Conservation (phyloP, 2,329 filamentous ascomycete species). For the Dothistroma pini region DNA sequence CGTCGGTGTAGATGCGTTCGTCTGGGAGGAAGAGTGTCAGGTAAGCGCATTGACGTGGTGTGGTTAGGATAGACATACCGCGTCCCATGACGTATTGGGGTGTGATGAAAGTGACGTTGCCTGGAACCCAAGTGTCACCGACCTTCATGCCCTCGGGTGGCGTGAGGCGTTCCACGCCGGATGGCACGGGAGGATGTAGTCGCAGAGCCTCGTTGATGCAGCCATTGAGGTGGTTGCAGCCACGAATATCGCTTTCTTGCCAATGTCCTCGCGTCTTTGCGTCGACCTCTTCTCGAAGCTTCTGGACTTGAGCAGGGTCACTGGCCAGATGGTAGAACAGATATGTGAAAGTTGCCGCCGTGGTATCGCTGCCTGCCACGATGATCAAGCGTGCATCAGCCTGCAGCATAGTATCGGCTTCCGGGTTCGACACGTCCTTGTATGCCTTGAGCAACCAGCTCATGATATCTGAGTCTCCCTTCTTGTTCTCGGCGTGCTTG, state of each 20-base stretch:
- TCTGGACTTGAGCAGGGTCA: constrained; percentile 29
- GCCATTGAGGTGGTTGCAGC: constrained; percentile 34
- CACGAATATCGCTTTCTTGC: constrained; percentile 27
- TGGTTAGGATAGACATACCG: constrained; percentile 15
- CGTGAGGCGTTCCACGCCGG: constrained; percentile 37
- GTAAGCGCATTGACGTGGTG: neutral
- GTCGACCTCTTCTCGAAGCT: constrained; percentile 37
- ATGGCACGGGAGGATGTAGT: constrained; percentile 41
- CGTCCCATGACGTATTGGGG: constrained; percentile 29
- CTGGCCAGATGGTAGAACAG: constrained; percentile 42
- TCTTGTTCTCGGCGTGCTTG: constrained; percentile 25
- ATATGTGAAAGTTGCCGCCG: constrained; percentile 39
- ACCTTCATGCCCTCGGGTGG: constrained; percentile 39
- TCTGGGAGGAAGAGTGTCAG: constrained; percentile 12
- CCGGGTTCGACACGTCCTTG: constrained; percentile 27
- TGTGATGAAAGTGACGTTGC: constrained; percentile 27
- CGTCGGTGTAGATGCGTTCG: constrained; percentile 30
- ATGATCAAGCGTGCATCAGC: constrained; percentile 35
- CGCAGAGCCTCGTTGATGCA: constrained; percentile 43
- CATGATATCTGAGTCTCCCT: constrained; percentile 31
- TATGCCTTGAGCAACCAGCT: constrained; percentile 34
- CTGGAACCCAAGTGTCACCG: constrained; percentile 36
- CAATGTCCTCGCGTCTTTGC: constrained; percentile 26
- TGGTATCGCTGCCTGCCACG: constrained; percentile 45
- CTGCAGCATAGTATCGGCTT: constrained; percentile 30